These are phyloP conservation scores for Phytophthora podocarpi DNA, from an alignment of 352 stramenopile species.

Conservation along the genomic window DNA sequence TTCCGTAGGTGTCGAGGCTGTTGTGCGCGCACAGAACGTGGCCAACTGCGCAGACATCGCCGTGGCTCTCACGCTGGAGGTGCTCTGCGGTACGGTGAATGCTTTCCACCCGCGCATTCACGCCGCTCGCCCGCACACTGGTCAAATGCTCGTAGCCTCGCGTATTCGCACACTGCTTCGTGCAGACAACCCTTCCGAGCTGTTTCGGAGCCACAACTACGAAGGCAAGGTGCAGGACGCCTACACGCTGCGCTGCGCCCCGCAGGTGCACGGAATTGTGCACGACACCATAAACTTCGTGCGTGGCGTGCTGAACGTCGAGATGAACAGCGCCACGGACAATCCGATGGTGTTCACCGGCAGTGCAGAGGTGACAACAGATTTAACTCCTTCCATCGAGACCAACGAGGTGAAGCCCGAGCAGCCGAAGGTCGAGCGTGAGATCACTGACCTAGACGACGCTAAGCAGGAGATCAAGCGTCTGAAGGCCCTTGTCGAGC, in stretches of 20 bases:
- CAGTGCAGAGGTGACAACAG: conserved; percentile 69
- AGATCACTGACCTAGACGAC: conserved; percentile 67
- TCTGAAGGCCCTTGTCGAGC: conserved; percentile 61
- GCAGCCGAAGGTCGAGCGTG: conserved; percentile 25
- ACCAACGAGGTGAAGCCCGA: conserved; percentile 21
- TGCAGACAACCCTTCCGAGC: conserved; percentile 74
- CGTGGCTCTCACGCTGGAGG: conserved; percentile 81
- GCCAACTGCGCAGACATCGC: conserved; percentile 80
- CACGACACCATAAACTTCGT: conserved; percentile 91
- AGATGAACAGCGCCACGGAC: conserved; percentile 91
- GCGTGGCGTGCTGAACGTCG: conserved; percentile 81
- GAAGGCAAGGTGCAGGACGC: conserved; percentile 90
- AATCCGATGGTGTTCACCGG: conserved; percentile 91
- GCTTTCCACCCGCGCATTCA: conserved; percentile 91
- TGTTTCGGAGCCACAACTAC: conserved; percentile 90
- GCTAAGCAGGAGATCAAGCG: conserved; percentile 82
- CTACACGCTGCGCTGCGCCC: conserved; percentile 89
- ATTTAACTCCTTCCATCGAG: conserved; percentile 45
- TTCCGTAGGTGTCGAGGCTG: conserved; percentile 78
- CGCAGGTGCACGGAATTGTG: conserved; percentile 89
- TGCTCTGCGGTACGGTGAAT: conserved; percentile 88
- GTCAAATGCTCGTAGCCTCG: conserved; percentile 78
- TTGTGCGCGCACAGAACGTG: conserved; percentile 81
- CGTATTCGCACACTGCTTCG: conserved; percentile 85
- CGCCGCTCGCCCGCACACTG: conserved; percentile 78